phyloP scores from a whole-genome alignment of 306 rosid genomes.

The Sicyos baderoa region DNA sequence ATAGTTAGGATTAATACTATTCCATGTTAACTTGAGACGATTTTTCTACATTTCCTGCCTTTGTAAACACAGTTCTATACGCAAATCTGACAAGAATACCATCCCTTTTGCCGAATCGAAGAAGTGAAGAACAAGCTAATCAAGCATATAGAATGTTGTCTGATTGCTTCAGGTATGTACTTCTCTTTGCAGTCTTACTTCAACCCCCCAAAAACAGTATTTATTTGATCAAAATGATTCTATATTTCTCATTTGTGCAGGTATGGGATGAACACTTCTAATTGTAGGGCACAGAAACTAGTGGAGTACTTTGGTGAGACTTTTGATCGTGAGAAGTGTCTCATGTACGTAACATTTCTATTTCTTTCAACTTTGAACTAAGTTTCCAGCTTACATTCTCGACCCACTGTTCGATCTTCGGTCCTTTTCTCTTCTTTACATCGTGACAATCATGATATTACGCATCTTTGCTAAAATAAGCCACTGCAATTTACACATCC shows the following conservation, averaged over 20 bases:
- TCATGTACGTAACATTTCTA: conserved; percentile 43
- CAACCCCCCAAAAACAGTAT: neutral
- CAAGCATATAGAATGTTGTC: conserved; percentile 75
- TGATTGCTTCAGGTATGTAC: conserved; percentile 81
- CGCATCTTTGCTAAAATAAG: neutral
- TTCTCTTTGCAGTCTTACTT: conserved; percentile 21
- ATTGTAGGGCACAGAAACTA: conserved; percentile 69
- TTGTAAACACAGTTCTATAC: conserved; percentile 55
- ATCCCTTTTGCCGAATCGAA: conserved; percentile 76
- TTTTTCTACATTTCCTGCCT: neutral
- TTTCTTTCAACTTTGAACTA: neutral
- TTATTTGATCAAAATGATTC: neutral
- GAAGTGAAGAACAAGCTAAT: conserved; percentile 63
- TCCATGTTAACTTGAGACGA: conserved; percentile 2
- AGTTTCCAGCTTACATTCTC: neutral
- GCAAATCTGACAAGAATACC: conserved; percentile 71
- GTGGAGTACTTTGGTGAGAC: conserved; percentile 88
- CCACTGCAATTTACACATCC: neutral
- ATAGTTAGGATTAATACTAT: neutral
- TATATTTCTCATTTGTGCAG: conserved; percentile 32
- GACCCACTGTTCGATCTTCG: neutral
- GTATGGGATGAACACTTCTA: conserved; percentile 74
- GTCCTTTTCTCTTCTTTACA: neutral
- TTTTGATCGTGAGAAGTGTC: conserved; percentile 53
- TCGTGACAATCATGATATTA: neutral